phyloP scores from a whole-genome alignment of 257 asterid species.

The Solanum etuberosum region DNA sequence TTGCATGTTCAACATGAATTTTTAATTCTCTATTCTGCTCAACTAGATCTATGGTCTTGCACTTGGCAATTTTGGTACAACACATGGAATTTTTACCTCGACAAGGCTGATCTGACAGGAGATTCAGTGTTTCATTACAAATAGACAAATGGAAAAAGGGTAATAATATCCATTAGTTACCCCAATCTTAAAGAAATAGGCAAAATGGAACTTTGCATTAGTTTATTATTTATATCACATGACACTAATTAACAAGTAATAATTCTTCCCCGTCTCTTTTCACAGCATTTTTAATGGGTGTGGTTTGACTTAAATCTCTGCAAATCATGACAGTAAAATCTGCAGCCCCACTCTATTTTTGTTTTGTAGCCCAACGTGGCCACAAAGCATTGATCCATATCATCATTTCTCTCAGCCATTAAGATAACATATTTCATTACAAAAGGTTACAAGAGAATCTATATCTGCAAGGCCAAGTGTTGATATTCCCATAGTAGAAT shows the following conservation, averaged over 20 bases:
- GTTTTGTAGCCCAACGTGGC: not conserved
- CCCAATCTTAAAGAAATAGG: not conserved
- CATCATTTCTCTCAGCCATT: not conserved
- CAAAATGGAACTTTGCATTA: not conserved
- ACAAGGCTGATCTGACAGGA: not conserved
- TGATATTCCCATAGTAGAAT: not conserved
- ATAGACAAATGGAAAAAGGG: not conserved
- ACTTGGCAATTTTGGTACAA: not conserved
- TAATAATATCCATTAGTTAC: not conserved
- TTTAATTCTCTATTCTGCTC: not conserved
- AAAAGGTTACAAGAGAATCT: not conserved
- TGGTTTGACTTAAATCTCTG: conserved; percentile 1
- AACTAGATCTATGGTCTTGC: not conserved
- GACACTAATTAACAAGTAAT: not conserved
- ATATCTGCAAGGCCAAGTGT: not conserved
- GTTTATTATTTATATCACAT: not conserved
- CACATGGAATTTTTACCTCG: not conserved
- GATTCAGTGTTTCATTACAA: not conserved
- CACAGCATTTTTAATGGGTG: not conserved
- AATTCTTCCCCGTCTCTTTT: not conserved
- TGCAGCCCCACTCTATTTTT: not conserved
- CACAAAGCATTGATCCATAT: not conserved
- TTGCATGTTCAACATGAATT: not conserved
- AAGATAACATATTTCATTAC: not conserved
- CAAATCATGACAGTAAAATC: not conserved